Evolutionary conservation across 2,329 filamentous ascomycete genomes (phyloP).

Genomic region (Pestalotiopsis sp.): DNA sequence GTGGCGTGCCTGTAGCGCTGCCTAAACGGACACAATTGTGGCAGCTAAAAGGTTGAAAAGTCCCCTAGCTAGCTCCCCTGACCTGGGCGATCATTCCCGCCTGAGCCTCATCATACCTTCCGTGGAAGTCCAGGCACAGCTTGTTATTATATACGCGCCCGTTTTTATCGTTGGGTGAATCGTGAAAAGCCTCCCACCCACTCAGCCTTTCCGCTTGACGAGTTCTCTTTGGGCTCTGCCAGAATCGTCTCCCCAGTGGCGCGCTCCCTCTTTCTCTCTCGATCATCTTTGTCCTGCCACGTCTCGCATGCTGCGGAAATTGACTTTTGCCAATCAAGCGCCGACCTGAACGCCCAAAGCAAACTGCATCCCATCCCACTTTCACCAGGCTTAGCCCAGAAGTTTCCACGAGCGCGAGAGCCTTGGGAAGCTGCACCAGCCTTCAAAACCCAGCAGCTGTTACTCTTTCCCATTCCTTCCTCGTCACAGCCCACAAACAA

Average conservation of each 20-base stretch:
- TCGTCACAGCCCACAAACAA: not conserved
- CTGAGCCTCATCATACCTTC: not conserved
- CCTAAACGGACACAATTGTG: not conserved
- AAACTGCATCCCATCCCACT: not conserved
- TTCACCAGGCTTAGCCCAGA: not conserved
- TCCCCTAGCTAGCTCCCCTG: not conserved
- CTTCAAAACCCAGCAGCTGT: not conserved
- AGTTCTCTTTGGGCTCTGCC: no score
- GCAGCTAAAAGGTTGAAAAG: not conserved
- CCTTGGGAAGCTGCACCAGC: not conserved
- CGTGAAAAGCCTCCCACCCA: not conserved
- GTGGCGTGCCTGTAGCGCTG: not conserved
- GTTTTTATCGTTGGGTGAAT: not conserved
- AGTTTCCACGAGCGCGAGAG: not conserved
- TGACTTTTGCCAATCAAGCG: not conserved
- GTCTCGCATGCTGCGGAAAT: not conserved
- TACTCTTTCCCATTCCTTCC: not conserved
- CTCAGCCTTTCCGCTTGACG: no score
- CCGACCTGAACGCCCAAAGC: not conserved
- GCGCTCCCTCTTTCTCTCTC: not conserved
- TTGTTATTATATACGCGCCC: not conserved
- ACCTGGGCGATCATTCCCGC: not conserved
- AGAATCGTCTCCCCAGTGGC: not conserved
- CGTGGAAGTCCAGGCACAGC: not conserved
- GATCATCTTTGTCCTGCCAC: not conserved